Evolutionary conservation across 495 filamentous ascomycete genomes (phyloP).

Genomic region (Staphylotrichum tortipilum): DNA sequence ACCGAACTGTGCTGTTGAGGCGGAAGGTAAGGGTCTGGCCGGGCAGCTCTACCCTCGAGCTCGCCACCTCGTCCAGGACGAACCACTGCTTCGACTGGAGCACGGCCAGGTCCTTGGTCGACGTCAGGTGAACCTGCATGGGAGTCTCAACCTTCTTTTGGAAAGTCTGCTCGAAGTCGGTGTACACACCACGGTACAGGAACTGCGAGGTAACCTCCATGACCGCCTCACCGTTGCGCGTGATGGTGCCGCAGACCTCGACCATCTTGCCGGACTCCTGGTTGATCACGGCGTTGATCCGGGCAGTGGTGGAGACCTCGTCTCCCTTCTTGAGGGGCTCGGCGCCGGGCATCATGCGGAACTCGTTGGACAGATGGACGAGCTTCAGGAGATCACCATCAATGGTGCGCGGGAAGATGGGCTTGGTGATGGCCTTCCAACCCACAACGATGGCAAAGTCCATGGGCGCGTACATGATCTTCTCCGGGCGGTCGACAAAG

Average conservation of each 20-base stretch:
- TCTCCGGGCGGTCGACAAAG: slow-evolving; percentile 94
- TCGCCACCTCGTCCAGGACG: slow-evolving; percentile 50
- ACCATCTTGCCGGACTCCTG: slow-evolving; percentile 99
- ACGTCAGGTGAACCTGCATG: slow-evolving; percentile 82
- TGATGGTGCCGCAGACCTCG: slow-evolving; percentile 94
- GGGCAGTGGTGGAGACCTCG: slow-evolving; percentile 82
- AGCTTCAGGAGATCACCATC: slow-evolving; percentile 92
- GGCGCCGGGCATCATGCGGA: slow-evolving; percentile 96
- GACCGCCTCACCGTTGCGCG: slow-evolving; percentile 73
- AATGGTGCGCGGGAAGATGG: slow-evolving; percentile 90
- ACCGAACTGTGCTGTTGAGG: slow-evolving; percentile 78
- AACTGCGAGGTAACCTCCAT: slow-evolving; percentile 99
- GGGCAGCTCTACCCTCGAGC: slow-evolving; percentile 75
- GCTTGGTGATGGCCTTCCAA: slow-evolving; percentile 98
- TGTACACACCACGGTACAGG: slow-evolving; percentile 86
- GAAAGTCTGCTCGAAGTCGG: slow-evolving; percentile 95
- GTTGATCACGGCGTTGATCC: slow-evolving; percentile 96
- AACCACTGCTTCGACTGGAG: slow-evolving; percentile 97
- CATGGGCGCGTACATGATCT: slow-evolving; percentile 93
- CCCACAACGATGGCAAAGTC: slow-evolving; percentile 98
- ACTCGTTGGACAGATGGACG: slow-evolving; percentile 91
- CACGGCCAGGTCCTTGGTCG: slow-evolving; percentile 84
- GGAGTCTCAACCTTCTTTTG: slow-evolving; percentile 93
- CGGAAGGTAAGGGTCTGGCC: slow-evolving; percentile 95
- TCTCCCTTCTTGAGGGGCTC: slow-evolving; percentile 92